Base-by-base conservation (phyloP, 225 moss, liverwort and hornwort genomes). In the Ulota crispa region DNA sequence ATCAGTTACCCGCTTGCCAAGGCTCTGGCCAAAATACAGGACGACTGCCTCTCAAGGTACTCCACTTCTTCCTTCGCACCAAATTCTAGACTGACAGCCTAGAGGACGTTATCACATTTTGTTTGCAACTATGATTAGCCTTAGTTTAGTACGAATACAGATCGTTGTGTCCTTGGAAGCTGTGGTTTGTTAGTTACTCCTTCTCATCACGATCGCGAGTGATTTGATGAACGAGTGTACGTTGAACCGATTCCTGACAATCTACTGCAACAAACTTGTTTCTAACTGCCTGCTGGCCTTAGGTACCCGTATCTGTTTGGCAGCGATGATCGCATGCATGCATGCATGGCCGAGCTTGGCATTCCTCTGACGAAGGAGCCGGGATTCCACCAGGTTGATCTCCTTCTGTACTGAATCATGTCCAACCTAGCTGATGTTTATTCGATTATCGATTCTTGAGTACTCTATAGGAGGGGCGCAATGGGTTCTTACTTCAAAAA, bases 291-390 rank as follows among this genome's bases (percentile, higher is more conserved):
- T 75, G 11, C 52, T 80, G 73, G 32, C 68, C 27, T 74, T 79
- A 90, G 90, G 72, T 90, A 90, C 26, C 83, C 87, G 16, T 50
- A 90, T 57, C 83, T 90, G 15, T 90, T 88, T 78, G 90, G 90
- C 9, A 88, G 90, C 52, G 90, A 90, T 73, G 90, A 90, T 76
- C 87, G 90, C 20, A 90, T 88, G 87, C 87, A 90, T 52, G 90
- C 90, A 8, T 90, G 90, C 68, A 90, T 90, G 90, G 90, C 90
- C 53, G 90, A 90, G 83, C 85, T 90, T 73, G 90, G 90, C 62
- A 79, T 90, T 68, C 90, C 90, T 26, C 87, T 90, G 7, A 90
- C 90, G 9, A 90, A 90, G 50, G 90, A 90, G 59, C 85, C 85
- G 2, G 90, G 90, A 43, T 88, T 90, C 31, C 90, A 90, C 55